These are phyloP conservation scores for Aspergillus asperescens DNA, from an alignment of 495 filamentous ascomycete species.

Conservation along the genomic window DNA sequence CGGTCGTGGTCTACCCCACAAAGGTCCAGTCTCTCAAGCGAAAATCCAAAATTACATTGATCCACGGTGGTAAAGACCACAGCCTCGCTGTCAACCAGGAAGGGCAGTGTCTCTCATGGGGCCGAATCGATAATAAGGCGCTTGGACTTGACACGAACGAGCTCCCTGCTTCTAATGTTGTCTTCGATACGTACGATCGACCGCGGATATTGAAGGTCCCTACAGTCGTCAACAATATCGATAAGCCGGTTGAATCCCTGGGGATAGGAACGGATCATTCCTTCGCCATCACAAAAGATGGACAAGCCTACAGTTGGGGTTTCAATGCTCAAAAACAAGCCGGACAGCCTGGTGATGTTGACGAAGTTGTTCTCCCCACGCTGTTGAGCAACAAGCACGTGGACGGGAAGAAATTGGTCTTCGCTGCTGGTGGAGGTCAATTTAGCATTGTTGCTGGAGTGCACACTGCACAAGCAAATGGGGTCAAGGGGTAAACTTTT, in stretches of 20 bases:
- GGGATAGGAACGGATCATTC: conserved; percentile 10
- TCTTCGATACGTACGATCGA: background rate
- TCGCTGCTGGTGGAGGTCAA: conserved; percentile 5
- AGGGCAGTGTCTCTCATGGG: conserved; percentile 11
- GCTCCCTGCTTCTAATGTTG: background rate
- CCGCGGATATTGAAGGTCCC: conserved; percentile 11
- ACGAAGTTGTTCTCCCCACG: background rate
- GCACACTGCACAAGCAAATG: too few relatives aligned
- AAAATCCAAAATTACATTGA: background rate
- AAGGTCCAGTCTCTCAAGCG: background rate
- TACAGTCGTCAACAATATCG: background rate
- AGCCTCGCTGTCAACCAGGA: conserved; percentile 6
- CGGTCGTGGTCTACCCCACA: conserved; percentile 3
- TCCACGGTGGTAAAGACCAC: conserved; percentile 15
- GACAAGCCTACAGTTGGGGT: conserved; percentile 14
- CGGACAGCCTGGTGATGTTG: conserved; percentile 6
- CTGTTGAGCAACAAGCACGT: conserved; percentile 2
- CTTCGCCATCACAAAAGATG: conserved; percentile 9
- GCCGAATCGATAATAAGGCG: conserved; percentile 16
- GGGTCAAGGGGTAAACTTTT: too few relatives aligned
- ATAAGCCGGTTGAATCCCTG: background rate
- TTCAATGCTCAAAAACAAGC: conserved; percentile 9
- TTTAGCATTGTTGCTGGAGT: conserved; percentile 10
- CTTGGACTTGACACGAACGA: background rate
- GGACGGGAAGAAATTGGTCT: conserved; percentile 6